Base-by-base conservation (phyloP, 306 rosid species). In the Medicago arabica region DNA sequence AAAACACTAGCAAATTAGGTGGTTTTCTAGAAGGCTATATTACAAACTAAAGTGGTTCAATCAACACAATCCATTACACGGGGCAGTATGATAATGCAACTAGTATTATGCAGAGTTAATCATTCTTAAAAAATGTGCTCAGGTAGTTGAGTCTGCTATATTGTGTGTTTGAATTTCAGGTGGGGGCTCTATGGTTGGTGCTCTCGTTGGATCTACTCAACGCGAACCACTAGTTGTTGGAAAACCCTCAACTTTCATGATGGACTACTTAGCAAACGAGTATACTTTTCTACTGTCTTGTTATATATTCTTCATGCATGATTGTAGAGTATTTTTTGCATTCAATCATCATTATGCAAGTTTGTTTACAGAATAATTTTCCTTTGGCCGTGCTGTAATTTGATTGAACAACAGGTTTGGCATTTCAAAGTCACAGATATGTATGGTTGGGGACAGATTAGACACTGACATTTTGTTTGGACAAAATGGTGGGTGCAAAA, bases 161-260 rank as follows among this genome's bases (percentile, higher is more conserved):
- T 58, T 72, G 16, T 78, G 40, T 62, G 5, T 19, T 76, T 80
- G 72, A 76, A 71, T 80, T 82, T 83, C 88, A 95, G 97, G 98
- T 78, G 98, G 99, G 66, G 99, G 97, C 67, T 90, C 99, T 10
- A 92, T 95, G 99, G 97, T 92, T 73, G 98, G 96, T 36, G 98
- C 99, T 77, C 9, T 95, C 41, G 8, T 69, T 5, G 99, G 97
- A 77, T 95, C 98, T 57, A 90, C 98, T 68, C 99, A 92, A 85
- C 97, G 93, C 5, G 99, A 92, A 82, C 99, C 99, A 10, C 62
- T 90, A 72, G 99, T 95, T 23, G 98, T 92, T 64, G 99, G 99
- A 74, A 95, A 95, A 75, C 99, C 99, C 78, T 95, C 99, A 9
- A 92, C 99, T 19, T 95, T 95, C 82, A 95, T 95, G 99, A 95